Conservation (phyloP, 352 stramenopile genomes). For the Globisporangium takayamanum region DNA sequence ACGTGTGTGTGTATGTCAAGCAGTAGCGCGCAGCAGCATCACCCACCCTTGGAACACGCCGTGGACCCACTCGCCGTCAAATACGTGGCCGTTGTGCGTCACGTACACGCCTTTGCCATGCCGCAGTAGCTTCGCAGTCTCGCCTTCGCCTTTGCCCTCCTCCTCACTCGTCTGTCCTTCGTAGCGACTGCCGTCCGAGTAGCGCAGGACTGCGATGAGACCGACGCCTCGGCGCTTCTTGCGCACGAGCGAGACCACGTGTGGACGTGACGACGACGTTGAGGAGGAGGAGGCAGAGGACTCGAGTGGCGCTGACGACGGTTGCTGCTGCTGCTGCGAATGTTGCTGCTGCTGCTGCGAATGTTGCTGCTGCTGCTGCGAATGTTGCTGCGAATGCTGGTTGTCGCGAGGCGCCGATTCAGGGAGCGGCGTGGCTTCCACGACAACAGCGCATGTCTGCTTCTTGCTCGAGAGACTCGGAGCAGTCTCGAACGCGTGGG, state of each 20-base stretch:
- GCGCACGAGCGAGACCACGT: constrained; percentile 42
- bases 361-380: neutral
- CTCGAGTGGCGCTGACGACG: neutral
- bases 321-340: neutral
- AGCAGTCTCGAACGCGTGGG: constrained; percentile 20
- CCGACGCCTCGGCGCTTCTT: constrained; percentile 33
- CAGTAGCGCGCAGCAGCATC: neutral
- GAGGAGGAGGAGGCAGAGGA: neutral
- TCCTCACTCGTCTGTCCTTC: constrained; percentile 29
- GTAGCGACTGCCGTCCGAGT: constrained; percentile 64
- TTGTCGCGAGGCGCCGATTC: neutral
- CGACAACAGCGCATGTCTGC: neutral
- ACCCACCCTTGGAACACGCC: constrained; percentile 80
- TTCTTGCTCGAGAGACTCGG: constrained; percentile 15
- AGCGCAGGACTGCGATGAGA: constrained; percentile 32
- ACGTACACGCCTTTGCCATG: constrained; percentile 60
- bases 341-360: neutral
- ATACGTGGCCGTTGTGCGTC: constrained; percentile 52
- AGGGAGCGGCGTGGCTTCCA: no score
- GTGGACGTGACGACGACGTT: constrained; percentile 4
- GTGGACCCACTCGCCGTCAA: constrained; percentile 78
- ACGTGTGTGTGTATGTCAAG: constrained; percentile 2
- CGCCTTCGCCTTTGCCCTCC: constrained; percentile 3
- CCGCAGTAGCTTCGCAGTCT: constrained; percentile 30
- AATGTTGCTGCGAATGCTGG: neutral